Evolutionary conservation across 148 eudicot species (phyloP), one percentile per base, ranked within the genome.

Genomic region (Fagopyrum homotropicum): DNA sequence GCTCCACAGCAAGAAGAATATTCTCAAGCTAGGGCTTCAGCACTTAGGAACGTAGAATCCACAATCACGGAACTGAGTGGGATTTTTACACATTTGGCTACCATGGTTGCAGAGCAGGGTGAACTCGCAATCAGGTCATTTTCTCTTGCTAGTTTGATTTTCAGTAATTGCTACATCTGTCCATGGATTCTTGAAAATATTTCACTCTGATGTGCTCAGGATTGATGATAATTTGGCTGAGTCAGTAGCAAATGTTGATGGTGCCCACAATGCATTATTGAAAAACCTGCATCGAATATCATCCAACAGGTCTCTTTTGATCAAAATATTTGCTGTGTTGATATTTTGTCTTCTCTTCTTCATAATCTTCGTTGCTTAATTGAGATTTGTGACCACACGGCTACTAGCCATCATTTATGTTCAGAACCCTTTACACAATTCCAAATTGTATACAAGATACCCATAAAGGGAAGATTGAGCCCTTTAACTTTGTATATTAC

Each of bases 151-250:
- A 0, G 2, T 29, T 26, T 26, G 1, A 35, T 10, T 15, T 64
- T 64, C 30, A 64, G 15, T 66, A 40, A 40, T 43, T 40, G 11
- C 71, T 43, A 26, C 4, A 60, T 60, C 66, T 60, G 40, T 60
- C 4, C 11, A 7, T 26, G 66, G 35, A 6, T 60, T 26, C 40
- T 22, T 22, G 6, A 0, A 66, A 40, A 40, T 44, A 2, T 12
- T 1, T 35, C 43, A 15, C 46, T 5, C 72, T 49, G n/a, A 61
- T 79, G 59, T 54, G 55, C 56, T 77, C 80, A 88, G 98, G 89
- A 93, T 93, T 75, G 98, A 93, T 66, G 98, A 90, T 76, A 87
- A 93, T 86, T 85, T 93, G 92, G 96, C 88, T 6, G 96, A 93
- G 80, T 77, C 98, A 29, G 75, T 86, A 82, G 79, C 88, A 51